A percentile compares a stretch with the other conserved stretches of the same genome.
Conservation (phyloP, 768 basidiomycete genomes). For the Chalciporus chontae region DNA sequence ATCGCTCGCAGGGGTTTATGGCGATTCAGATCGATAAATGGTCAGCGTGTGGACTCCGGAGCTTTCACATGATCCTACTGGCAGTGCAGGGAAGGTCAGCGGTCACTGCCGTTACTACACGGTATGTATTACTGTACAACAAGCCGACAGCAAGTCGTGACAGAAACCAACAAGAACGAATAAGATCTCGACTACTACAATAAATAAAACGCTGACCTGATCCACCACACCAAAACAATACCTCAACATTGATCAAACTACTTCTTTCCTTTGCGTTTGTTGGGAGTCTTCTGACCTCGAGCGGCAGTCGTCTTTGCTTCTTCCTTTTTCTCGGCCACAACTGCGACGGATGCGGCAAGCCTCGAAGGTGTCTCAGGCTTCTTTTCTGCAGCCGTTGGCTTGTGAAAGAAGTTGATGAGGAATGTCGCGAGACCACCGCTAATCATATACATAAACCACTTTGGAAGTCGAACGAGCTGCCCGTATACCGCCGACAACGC, state of each 20-base stretch:
- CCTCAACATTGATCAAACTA: slow-evolving; percentile 2
- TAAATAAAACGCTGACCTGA: not conserved
- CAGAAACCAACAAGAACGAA: not conserved
- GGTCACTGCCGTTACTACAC: too few relatives aligned
- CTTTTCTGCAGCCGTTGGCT: slow-evolving; percentile 11
- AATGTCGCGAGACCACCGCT: slow-evolving; percentile 68
- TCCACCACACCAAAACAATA: not conserved
- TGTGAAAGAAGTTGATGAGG: slow-evolving; percentile 63
- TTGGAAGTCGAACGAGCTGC: slow-evolving; percentile 52
- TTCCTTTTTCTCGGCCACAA: slow-evolving; percentile 1
- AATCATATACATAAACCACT: slow-evolving; percentile 63
- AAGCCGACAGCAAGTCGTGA: too few relatives aligned
- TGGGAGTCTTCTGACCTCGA: slow-evolving; percentile 17
- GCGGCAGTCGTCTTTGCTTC: slow-evolving; percentile 16
- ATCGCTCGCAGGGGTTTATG: too few relatives aligned
- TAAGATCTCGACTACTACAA: not conserved
- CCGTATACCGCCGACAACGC: slow-evolving; percentile 51
- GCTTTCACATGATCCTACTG: too few relatives aligned
- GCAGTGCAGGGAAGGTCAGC: too few relatives aligned
- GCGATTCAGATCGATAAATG: too few relatives aligned
- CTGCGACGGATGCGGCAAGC: not conserved
- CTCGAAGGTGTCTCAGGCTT: slow-evolving; percentile 4
- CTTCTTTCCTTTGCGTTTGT: slow-evolving; percentile 30
- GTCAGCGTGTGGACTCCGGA: too few relatives aligned
- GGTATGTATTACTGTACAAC: too few relatives aligned